Percentiles rank a stretch among this genome's conserved stretches.
These are phyloP conservation scores for Ceratopteris richardii DNA, from an alignment of 75 land plant species.

Conservation along the genomic window DNA sequence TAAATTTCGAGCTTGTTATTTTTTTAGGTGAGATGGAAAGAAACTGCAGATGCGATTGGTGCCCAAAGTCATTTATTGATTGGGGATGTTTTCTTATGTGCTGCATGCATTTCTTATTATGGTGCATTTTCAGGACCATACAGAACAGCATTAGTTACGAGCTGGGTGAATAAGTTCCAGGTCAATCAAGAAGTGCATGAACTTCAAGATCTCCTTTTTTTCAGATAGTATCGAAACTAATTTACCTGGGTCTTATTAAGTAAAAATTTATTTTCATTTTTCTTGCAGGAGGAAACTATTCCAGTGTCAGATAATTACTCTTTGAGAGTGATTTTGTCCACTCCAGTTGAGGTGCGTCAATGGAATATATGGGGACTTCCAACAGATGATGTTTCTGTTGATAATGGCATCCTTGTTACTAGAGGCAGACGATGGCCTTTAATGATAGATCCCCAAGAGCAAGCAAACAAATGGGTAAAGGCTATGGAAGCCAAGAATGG, in stretches of 20 bases:
- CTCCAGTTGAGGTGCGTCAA: slow-evolving; percentile 29
- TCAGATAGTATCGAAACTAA: too few species aligned
- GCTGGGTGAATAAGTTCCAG: slow-evolving; percentile 21
- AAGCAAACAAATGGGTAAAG: slow-evolving; percentile 32
- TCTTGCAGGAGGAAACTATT: slow-evolving; percentile 15
- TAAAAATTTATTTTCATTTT: too few species aligned
- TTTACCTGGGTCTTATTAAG: too few species aligned
- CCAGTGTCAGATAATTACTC: slow-evolving; percentile 24
- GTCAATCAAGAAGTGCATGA: too few species aligned
- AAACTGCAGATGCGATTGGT: slow-evolving; percentile 31
- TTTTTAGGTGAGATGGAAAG: slow-evolving; percentile 29
- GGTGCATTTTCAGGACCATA: slow-evolving; percentile 32
- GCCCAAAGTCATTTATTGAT: slow-evolving; percentile 16
- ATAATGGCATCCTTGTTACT: slow-evolving; percentile 28
- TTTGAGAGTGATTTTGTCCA: slow-evolving; percentile 21
- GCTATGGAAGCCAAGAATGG: slow-evolving; percentile 36
- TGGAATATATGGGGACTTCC: slow-evolving; percentile 43
- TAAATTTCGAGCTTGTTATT: too few species aligned
- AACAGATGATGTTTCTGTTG: slow-evolving; percentile 31
- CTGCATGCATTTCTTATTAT: slow-evolving; percentile 34
- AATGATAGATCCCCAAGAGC: slow-evolving; percentile 35
- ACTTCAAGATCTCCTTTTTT: too few species aligned
- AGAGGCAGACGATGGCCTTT: slow-evolving; percentile 29
- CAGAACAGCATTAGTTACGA: slow-evolving; percentile 12
- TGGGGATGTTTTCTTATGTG: slow-evolving; percentile 30